Evolutionary conservation across 306 rosid genomes (phyloP), one percentile per base, ranked within the genome.

Genomic region (Lathyrus oleraceus): DNA sequence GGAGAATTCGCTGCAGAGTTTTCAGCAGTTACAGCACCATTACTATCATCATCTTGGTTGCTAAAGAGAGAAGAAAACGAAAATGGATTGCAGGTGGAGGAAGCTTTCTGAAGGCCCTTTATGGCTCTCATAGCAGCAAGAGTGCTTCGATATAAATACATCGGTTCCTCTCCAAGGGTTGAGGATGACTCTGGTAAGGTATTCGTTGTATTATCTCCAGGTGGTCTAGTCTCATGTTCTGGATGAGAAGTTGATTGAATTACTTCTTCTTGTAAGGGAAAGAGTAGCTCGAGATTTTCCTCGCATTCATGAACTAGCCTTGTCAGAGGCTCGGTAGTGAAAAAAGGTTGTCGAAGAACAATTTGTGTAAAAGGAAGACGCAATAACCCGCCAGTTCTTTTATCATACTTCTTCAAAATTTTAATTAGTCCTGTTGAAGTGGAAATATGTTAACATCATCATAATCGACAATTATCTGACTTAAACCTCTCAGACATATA

Each of bases 61-160:
- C 79, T 77, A 21, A 75, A 68, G 38, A 84, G 89, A 54, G 90
- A 81, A 11, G 99, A 94, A 82, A 88, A 85, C 0, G 96, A 94
- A 79, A 88, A 86, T 1, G 92, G 95, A 63, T 89, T 91, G 76
- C 79, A 67, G 35, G 99, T 94, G 21, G 99, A 94, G 76, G 97
- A 91, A 62, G 87, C 92, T 65, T 82, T 91, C 42, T 86, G 95
- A 79, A 94, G 91, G 65, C 95, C 87, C 63, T 59, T 69, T 64
- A 94, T 91, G 67, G 99, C 99, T 68, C 47, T 81, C 86, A 94
- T 88, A 12, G 99, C 99, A 42, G 99, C 99, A 66, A 81, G 87
- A n/a, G 90, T 94, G 63, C 97, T 80, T 19, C 96, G 92, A 53
- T 86, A 79, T 56, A 94, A 65, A 65, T 85, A 58, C 81, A 74